These are phyloP conservation scores for Fusarium phyllophilum DNA, from an alignment of 2,329 filamentous ascomycete genomes.

Conservation along the genomic window DNA sequence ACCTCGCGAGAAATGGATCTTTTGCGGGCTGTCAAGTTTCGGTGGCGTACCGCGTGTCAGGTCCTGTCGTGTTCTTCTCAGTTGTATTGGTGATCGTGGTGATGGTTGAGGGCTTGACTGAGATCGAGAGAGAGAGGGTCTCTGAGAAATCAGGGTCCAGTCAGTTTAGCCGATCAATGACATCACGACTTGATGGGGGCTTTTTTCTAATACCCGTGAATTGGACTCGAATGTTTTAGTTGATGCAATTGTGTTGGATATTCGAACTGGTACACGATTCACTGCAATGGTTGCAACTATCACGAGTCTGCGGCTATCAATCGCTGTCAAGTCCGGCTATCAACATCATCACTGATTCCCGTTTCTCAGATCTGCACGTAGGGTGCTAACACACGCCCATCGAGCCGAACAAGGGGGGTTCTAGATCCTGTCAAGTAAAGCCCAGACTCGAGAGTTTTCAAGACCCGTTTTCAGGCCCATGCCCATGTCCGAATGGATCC, in stretches of 20 bases:
- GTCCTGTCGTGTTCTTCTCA: not conserved
- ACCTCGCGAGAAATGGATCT: not conserved
- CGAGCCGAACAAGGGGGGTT: slow-evolving; percentile 11
- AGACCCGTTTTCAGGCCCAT: not conserved
- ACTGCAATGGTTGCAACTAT: not conserved
- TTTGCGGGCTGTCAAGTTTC: not conserved
- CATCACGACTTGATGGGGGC: slow-evolving; percentile 17
- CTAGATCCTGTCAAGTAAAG: slow-evolving; percentile 22
- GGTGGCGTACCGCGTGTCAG: not conserved
- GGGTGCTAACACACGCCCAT: slow-evolving; percentile 31
- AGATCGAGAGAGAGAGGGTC: slow-evolving; percentile 13
- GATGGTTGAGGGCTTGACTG: not conserved
- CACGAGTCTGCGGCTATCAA: not conserved
- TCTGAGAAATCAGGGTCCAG: slow-evolving; percentile 29
- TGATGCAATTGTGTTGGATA: not conserved
- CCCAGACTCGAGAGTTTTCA: not conserved
- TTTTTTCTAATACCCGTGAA: not conserved
- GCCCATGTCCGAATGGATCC: not conserved
- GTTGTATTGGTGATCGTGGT: slow-evolving; percentile 9
- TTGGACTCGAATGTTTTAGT: not conserved
- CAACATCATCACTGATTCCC: not conserved
- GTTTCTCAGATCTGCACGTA: slow-evolving; percentile 35
- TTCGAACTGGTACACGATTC: not conserved
- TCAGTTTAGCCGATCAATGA: slow-evolving; percentile 15
- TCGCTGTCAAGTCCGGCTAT: not conserved